Conservation (phyloP, 208 protist species). For the Wallacemonas collosoma region DNA sequence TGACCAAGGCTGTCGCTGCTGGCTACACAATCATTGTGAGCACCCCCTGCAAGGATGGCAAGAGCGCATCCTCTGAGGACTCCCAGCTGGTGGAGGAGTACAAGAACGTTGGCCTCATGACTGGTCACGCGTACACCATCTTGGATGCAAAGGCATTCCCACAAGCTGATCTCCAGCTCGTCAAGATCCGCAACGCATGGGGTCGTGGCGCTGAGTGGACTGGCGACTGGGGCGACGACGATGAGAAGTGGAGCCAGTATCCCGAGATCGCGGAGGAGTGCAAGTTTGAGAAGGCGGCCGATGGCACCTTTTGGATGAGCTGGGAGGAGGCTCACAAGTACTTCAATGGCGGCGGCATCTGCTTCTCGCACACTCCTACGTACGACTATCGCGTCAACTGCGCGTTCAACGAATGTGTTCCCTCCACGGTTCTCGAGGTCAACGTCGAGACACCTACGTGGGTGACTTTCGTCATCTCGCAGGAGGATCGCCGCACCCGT, state of each 20-base stretch:
- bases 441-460: constrained; percentile 58
- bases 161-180: constrained; percentile 40
- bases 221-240: constrained; percentile 72
- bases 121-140: constrained; percentile 72
- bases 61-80: neutral
- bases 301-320: constrained; percentile 86
- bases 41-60: constrained; percentile 57
- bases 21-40: constrained; percentile 75
- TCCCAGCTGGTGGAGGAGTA: constrained; percentile 36
- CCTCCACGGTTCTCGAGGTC: constrained; percentile 74
- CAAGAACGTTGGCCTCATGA: constrained; percentile 55
- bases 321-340: constrained; percentile 75
- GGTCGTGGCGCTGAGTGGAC: constrained; percentile 65
- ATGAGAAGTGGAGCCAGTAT: constrained; percentile 74
- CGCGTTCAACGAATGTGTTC: constrained; percentile 61
- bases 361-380: constrained; percentile 53
- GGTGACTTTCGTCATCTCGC: constrained; percentile 75
- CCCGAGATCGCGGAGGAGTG: constrained; percentile 69
- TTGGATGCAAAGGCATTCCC: constrained; percentile 65
- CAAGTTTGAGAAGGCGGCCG: constrained; percentile 52
- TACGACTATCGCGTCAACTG: constrained; percentile 85
- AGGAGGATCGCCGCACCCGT: constrained; percentile 68
- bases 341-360: constrained; percentile 87
- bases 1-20: constrained; percentile 30
- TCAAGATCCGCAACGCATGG: constrained; percentile 83